Conservation (phyloP, 495 filamentous ascomycete species). For the Hypoxylon fragiforme region DNA sequence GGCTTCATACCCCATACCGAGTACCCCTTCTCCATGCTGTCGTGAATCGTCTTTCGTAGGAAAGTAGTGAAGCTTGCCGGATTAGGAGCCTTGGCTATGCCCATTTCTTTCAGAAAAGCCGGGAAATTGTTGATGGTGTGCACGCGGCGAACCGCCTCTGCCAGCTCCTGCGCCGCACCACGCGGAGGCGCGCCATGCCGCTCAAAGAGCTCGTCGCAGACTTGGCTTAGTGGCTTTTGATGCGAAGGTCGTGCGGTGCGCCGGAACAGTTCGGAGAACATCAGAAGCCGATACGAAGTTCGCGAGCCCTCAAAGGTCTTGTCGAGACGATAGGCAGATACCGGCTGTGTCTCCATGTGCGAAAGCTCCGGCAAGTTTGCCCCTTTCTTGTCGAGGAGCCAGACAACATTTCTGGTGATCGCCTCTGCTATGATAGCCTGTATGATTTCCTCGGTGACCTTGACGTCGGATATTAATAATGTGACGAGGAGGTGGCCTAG, state of each 20-base stretch:
- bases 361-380: conserved; percentile 48
- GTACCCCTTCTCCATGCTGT: conserved; percentile 50
- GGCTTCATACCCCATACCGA: conserved; percentile 26
- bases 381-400: conserved; percentile 51
- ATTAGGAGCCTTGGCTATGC: conserved; percentile 35
- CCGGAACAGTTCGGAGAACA: conserved; percentile 57
- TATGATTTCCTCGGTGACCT: conserved; percentile 44
- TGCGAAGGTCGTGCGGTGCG: conserved; percentile 45
- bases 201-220: conserved; percentile 51
- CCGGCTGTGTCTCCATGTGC: conserved; percentile 46
- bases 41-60: conserved; percentile 42
- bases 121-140: conserved; percentile 49
- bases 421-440: conserved; percentile 53
- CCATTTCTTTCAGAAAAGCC: conserved; percentile 49
- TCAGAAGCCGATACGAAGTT: conserved; percentile 55
- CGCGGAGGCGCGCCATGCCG: conserved; percentile 51
- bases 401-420: conserved; percentile 55
- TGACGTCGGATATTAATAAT: conserved; percentile 49
- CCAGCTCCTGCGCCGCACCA: conserved; percentile 45
- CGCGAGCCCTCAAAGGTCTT: conserved; percentile 51
- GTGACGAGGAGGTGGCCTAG: conserved; percentile 54
- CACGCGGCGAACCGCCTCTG: conserved; percentile 47
- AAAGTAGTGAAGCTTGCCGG: conserved; percentile 40
- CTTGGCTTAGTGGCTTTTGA: conserved; percentile 38
- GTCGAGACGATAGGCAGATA: conserved; percentile 51